Conservation (phyloP, 768 basidiomycete species). For the Leccinum pellstonianum region DNA sequence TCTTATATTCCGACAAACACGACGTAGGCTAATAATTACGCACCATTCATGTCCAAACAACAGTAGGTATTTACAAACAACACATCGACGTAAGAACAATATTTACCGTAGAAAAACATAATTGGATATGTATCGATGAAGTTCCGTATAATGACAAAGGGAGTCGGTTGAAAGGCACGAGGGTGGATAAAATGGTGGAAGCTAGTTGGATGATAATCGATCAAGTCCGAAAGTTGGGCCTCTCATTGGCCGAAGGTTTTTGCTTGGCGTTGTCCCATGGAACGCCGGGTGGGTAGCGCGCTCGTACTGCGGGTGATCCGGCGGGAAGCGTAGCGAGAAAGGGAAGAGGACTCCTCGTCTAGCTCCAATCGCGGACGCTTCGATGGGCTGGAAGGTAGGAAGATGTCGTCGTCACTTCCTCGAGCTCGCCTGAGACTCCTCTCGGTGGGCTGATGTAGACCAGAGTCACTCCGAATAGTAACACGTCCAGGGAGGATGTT, state of each 20-base stretch:
- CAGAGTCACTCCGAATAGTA: background rate
- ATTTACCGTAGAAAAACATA: background rate
- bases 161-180: background rate
- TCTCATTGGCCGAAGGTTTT: background rate
- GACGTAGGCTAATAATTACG: background rate
- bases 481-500: background rate
- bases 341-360: background rate
- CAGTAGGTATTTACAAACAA: background rate
- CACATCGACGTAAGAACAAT: background rate
- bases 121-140: background rate
- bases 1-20: background rate
- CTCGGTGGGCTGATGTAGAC: background rate
- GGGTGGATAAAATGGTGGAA: background rate
- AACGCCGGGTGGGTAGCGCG: background rate
- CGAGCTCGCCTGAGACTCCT: background rate
- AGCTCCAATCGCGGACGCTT: background rate
- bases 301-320: background rate
- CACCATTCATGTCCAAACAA: background rate
- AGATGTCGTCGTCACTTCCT: background rate
- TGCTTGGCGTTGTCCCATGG: background rate
- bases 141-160: background rate
- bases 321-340: background rate
- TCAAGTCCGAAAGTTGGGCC: background rate
- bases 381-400: background rate
- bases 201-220: background rate